A percentile compares a stretch with the other conserved stretches of the same genome.
Evolutionary conservation across 306 rosid genomes (phyloP).

Genomic region (Elaeagnus macrophylla): DNA sequence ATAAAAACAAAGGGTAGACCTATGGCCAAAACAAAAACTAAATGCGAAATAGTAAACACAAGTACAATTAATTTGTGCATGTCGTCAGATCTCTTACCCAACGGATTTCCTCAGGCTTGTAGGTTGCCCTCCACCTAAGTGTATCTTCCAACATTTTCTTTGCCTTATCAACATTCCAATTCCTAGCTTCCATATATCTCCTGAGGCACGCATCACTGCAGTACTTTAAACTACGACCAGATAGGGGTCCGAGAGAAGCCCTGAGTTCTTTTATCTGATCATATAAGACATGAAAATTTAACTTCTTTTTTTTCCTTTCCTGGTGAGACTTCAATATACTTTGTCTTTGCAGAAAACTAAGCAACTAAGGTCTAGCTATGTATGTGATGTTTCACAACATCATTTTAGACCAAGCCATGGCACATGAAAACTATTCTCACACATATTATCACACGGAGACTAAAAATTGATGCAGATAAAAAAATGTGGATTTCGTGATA

Average conservation of each 20-base stretch:
- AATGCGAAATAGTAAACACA: too few relatives aligned
- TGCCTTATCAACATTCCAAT: constrained; percentile 69
- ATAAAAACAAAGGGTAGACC: too few relatives aligned
- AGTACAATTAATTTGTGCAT: too few relatives aligned
- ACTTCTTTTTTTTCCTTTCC: neutral
- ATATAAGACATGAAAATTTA: neutral
- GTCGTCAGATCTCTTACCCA: constrained; percentile 42
- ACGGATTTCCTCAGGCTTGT: constrained; percentile 81
- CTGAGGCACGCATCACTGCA: constrained; percentile 64
- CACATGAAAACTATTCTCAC: too few relatives aligned
- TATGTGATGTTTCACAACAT: too few relatives aligned
- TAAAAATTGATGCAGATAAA: neutral
- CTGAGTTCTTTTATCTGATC: constrained; percentile 65
- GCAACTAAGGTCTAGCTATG: too few relatives aligned
- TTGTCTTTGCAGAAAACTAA: too few relatives aligned
- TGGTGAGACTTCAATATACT: neutral
- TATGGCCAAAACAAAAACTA: too few relatives aligned
- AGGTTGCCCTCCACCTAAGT: constrained; percentile 72
- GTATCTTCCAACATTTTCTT: constrained; percentile 82
- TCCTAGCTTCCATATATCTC: constrained; percentile 76
- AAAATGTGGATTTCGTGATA: too few relatives aligned
- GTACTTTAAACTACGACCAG: constrained; percentile 59
- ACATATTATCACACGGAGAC: neutral
- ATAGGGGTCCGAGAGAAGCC: constrained; percentile 47
- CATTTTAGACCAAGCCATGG: too few relatives aligned